These are phyloP conservation scores for Novymonas esmeraldas DNA, from an alignment of 208 protist genomes.

Conservation along the genomic window DNA sequence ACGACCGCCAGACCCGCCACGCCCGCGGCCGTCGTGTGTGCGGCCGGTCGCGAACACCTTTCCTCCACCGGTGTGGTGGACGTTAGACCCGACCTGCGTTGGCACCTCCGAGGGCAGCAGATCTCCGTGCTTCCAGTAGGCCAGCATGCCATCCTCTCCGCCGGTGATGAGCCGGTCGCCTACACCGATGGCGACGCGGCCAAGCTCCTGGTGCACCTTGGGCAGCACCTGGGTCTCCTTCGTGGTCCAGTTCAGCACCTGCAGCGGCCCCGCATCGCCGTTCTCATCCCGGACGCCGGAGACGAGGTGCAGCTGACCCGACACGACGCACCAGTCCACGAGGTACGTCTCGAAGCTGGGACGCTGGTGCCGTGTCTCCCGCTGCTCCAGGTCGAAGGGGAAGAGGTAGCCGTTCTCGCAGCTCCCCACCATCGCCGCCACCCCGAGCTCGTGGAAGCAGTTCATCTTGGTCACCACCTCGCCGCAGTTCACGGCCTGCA, in stretches of 20 bases:
- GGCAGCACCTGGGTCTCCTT: conserved; percentile 28
- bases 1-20: conserved; percentile 6
- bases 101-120: conserved; percentile 27
- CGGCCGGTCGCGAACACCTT: conserved; percentile 22
- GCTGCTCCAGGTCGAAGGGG: conserved; percentile 60
- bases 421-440: conserved; percentile 65
- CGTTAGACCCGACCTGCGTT: conserved; percentile 26
- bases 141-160: conserved; percentile 81
- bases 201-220: conserved; percentile 62
- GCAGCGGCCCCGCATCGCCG: conserved; percentile 67
- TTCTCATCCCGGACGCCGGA: conserved; percentile 72
- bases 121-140: conserved; percentile 58
- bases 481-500: conserved; percentile 70
- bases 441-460: conserved; percentile 45
- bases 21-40: not conserved
- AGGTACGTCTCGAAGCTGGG: conserved; percentile 72
- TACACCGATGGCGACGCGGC: conserved; percentile 70
- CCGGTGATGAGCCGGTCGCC: conserved; percentile 77
- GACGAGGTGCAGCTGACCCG: conserved; percentile 53
- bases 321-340: conserved; percentile 73
- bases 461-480: conserved; percentile 82
- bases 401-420: conserved; percentile 87
- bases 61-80: conserved; percentile 24
- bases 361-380: conserved; percentile 44
- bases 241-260: conserved; percentile 51